Conservation (phyloP, 768 basidiomycete species). For the Tricholoma sp. region DNA sequence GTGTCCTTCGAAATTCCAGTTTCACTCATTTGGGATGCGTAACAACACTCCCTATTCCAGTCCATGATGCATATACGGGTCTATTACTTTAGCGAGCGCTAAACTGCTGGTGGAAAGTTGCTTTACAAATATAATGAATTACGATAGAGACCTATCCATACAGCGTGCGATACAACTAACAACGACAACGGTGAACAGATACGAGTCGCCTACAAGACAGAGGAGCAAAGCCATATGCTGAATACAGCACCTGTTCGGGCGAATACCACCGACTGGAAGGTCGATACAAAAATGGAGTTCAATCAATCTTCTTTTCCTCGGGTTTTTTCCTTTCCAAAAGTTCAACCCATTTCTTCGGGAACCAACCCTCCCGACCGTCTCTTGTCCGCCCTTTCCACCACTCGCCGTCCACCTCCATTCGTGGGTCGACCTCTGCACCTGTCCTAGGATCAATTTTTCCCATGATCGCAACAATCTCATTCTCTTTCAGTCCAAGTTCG, state of each 20-base stretch:
- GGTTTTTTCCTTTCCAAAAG: slow-evolving; percentile 44
- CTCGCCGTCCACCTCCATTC: slow-evolving; percentile 60
- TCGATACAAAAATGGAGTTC: not conserved
- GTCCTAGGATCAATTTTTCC: slow-evolving; percentile 71
- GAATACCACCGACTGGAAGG: not conserved
- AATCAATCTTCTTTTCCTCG: slow-evolving; percentile 21
- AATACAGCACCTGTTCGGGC: too few relatives aligned
- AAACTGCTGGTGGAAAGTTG: too few relatives aligned
- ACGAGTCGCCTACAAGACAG: not conserved
- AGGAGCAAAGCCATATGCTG: not conserved
- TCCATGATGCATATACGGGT: too few relatives aligned
- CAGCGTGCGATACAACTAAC: not conserved
- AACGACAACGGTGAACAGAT: not conserved
- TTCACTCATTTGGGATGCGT: not conserved
- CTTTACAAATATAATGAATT: too few relatives aligned
- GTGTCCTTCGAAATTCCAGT: not conserved
- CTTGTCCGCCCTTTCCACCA: slow-evolving; percentile 96
- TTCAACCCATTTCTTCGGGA: slow-evolving; percentile 87
- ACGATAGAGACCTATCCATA: not conserved
- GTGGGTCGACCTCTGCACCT: slow-evolving; percentile 63
- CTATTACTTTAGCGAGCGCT: too few relatives aligned
- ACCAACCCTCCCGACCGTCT: slow-evolving; percentile 92
- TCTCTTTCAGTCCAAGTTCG: slow-evolving; percentile 78
- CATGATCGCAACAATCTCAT: slow-evolving; percentile 92
- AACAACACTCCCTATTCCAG: too few relatives aligned